Evolutionary conservation across 306 rosid genomes (phyloP).

Genomic region (Prunus fruticosa): DNA sequence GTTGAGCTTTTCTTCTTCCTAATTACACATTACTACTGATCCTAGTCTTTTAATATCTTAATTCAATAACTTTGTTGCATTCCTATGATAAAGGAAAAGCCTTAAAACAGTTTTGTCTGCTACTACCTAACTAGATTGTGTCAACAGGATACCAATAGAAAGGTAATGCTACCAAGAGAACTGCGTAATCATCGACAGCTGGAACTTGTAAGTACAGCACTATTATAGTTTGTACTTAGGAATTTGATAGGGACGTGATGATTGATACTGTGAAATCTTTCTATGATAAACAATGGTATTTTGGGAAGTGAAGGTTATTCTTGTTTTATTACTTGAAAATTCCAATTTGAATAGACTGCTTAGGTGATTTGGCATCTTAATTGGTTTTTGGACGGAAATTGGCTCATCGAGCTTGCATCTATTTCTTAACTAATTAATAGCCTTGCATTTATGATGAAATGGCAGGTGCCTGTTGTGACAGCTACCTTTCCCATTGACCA

Average conservation of each 20-base stretch:
- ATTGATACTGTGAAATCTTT: neutral
- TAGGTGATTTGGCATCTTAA: neutral
- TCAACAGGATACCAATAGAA: conserved; percentile 83
- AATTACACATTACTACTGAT: neutral
- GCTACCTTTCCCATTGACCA: conserved; percentile 76
- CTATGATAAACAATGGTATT: neutral
- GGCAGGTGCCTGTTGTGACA: conserved; percentile 93
- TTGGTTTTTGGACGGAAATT: neutral
- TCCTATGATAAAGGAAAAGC: neutral
- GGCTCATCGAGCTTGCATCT: neutral
- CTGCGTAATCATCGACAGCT: conserved; percentile 63
- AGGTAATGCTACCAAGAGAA: conserved; percentile 77
- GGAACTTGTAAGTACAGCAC: conserved; percentile 67
- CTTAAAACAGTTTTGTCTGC: neutral
- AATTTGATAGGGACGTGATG: conserved; percentile 1
- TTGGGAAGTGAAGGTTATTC: neutral
- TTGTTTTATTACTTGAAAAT: neutral
- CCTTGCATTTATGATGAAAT: conserved; percentile 27
- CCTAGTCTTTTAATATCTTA: neutral
- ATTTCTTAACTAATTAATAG: neutral
- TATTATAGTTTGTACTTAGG: conserved; percentile 6
- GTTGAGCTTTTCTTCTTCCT: conserved; percentile 19
- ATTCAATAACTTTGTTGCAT: conserved; percentile 1
- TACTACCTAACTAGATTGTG: conserved; percentile 29
- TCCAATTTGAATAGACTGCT: neutral